phyloP scores from a whole-genome alignment of 345 rosid genomes.

The Geranium brycei region DNA sequence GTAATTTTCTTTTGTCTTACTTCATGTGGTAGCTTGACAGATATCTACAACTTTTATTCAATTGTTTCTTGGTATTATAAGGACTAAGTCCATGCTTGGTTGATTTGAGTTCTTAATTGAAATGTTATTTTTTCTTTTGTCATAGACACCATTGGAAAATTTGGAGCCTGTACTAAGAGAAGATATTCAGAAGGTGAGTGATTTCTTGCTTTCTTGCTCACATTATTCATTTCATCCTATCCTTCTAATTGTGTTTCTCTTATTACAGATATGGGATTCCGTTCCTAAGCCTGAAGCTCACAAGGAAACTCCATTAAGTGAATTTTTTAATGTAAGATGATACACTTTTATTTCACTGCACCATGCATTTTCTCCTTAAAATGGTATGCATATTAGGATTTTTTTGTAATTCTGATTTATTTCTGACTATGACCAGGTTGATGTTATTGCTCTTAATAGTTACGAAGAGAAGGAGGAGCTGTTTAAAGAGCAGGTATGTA shows the following conservation, averaged over 20 bases:
- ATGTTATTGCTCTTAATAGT: constrained; percentile 69
- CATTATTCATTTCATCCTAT: not conserved
- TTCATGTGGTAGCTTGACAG: constrained; percentile 1
- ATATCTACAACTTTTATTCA: not conserved
- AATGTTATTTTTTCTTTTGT: not conserved
- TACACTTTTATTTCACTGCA: not conserved
- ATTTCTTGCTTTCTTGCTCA: not conserved
- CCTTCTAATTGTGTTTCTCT: constrained; percentile 5
- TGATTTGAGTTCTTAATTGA: not conserved
- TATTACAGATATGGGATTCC: constrained; percentile 65
- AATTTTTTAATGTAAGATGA: constrained; percentile 61
- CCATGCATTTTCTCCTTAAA: not conserved
- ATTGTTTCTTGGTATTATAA: not conserved
- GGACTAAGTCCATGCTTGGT: not conserved
- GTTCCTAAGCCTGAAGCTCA: constrained; percentile 69
- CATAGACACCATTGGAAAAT: constrained; percentile 60
- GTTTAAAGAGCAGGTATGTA: constrained; percentile 59
- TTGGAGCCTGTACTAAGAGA: constrained; percentile 57
- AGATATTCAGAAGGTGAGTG: constrained; percentile 64
- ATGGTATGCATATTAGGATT: not conserved
- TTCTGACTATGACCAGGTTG: constrained; percentile 38
- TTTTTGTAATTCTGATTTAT: not conserved
- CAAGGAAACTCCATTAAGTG: constrained; percentile 58
- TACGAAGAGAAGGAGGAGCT: constrained; percentile 62
- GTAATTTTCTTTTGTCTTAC: constrained; percentile 17